Base-by-base conservation (phyloP, 2,329 filamentous ascomycete species). In the Fusarium paranaense region DNA sequence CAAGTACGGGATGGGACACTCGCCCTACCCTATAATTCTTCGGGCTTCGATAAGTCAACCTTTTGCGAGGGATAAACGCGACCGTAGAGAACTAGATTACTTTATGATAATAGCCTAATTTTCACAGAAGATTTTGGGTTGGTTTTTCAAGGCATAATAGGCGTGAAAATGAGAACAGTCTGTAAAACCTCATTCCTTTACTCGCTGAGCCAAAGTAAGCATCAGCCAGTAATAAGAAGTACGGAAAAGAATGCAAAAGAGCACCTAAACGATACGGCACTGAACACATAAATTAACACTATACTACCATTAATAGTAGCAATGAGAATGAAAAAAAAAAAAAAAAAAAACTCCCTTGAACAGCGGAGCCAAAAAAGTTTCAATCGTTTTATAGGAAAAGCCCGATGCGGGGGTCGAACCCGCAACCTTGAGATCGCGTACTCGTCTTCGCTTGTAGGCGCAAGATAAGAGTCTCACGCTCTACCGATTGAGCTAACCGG, bases 391-490 rank as follows among this genome's bases (percentile, higher is more conserved):
- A 45, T 82, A 82, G 81, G 81, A 83, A 82, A 45, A 82, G 81
- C 82, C 81, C 81, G 79, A 83, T 81, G 82, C 80, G 82, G 82
- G 82, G 82, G 81, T 87, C 86, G 86, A 88, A 89, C 88, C 86
- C 86, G 84, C 85, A 87, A 84, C 85, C 86, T 88, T 87, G 85
- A 88, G 86, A 87, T 87, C 60, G 78, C 64, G 78, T 72, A 78
- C 78, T 79, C 42, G 42, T 47, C 42, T 47, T 25, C 20, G 14
- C 42, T 47, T 47, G 22, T 16, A 47, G 42, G 42, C 42, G 42
- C 6, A 52, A 52, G 70, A 20, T 87, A 87, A 87, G 89, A 91
- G 90, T 91, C 90, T 90, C 86, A 90, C 89, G 88, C 89, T 91
- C 89, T 91, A 90, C 78, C 76, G 73, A 80, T 79, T 78, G 75